Base-by-base conservation (phyloP, 495 filamentous ascomycete genomes). In the Astrothelium subdiscretum region DNA sequence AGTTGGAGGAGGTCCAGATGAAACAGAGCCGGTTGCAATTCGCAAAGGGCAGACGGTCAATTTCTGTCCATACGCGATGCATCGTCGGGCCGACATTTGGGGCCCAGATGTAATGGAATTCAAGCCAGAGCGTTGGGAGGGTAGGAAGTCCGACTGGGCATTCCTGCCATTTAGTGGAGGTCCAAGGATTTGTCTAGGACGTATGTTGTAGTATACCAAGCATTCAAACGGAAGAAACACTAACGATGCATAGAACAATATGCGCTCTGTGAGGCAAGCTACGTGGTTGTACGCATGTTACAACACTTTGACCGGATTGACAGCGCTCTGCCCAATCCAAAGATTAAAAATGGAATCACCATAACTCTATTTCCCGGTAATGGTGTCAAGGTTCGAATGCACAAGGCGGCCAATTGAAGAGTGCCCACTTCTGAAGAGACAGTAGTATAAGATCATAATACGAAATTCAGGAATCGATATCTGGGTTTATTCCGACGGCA, bases 41-140 rank as follows among this genome's bases (percentile, higher is more conserved):
- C 59, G 62, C 26, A 71, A 71, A 44, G 68, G 67, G 5, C 32
- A 64, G 59, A 4, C 40, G 1, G 62, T 69, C 3, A 31, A n/a
- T 2, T 71, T 57, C 43, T 48, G 43, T 24, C 38, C 62, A 8
- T 69, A 71, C 43, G 10, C 57, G 5, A 69, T 71, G 68, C 68
- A 71, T 31, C 67, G 66, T 2, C 43, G 65, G 12, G 58, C 60
- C 32, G 65, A 67, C 51, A 32, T 69, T 11, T 71, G 61, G 59
- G 67, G 67, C 15, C 44, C 63, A 10, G 68, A 68, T 40, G 67
- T 65, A 15, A 18, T 61, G 1, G 67, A 61, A 57, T 71, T 71
- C 52, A 61, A 59, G 58, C 68, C 68, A 2, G 67, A 71, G 58
- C 40, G 68, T n/a, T 71, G 66, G 67, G 59, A 65, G 32, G 67